phyloP scores from a whole-genome alignment of 2,329 filamentous ascomycete species.

The Huntiella moniliformis region DNA sequence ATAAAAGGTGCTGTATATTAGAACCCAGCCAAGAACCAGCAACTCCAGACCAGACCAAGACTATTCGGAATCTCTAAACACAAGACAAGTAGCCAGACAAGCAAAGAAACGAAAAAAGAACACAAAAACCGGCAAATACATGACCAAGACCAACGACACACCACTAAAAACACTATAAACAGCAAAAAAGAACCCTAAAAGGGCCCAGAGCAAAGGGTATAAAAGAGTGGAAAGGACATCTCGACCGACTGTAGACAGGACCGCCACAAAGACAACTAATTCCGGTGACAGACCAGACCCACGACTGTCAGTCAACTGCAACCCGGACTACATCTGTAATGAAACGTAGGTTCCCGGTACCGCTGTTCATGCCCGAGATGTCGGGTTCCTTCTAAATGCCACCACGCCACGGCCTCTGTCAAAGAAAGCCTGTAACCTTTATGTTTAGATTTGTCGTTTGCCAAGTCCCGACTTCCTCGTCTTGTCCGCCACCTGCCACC shows the following conservation, averaged over 20 bases:
- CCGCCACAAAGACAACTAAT: too few species aligned
- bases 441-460: not conserved
- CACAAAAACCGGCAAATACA: not conserved
- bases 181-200: not conserved
- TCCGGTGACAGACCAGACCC: too few species aligned
- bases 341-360: too few species aligned
- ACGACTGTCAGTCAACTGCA: too few species aligned
- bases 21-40: slow-evolving; percentile 12
- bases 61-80: slow-evolving; percentile 9
- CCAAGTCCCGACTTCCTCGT: not conserved
- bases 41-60: slow-evolving; percentile 11
- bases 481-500: not conserved
- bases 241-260: not conserved
- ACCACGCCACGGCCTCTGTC: too few species aligned
- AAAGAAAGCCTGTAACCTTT: too few species aligned
- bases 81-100: slow-evolving; percentile 5
- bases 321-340: too few species aligned
- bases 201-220: not conserved
- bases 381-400: too few species aligned
- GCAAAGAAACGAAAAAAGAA: slow-evolving; percentile 2
- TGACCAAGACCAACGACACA: not conserved
- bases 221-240: not conserved
- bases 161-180: not conserved
- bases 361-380: too few species aligned
- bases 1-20: slow-evolving; percentile 10